phyloP scores from a whole-genome alignment of 768 basidiomycete species.

The Tubosaeta sp. region DNA sequence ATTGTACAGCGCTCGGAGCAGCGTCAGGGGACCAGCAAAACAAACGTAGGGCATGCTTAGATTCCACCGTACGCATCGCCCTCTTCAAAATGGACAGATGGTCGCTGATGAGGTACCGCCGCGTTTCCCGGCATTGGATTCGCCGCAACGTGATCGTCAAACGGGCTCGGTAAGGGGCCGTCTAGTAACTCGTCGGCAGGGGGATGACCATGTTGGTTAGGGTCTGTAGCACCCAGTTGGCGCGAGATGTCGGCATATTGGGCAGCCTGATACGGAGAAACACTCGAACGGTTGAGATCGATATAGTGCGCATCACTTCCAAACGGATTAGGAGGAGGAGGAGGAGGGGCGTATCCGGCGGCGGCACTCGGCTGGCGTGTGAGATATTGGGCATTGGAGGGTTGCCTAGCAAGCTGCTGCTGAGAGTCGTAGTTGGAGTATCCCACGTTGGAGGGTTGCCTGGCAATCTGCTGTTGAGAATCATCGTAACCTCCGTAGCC shows the following conservation, averaged over 20 bases:
- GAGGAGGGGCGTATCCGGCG: constrained; percentile 9
- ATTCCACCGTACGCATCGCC: constrained; percentile 71
- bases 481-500: constrained; percentile 25
- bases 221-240: constrained; percentile 39
- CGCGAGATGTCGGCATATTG: constrained; percentile 72
- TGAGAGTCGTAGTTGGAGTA: constrained; percentile 22
- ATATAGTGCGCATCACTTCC: constrained; percentile 45
- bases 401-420: constrained; percentile 26
- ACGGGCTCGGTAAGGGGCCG: constrained; percentile 26
- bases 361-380: constrained; percentile 15
- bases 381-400: constrained; percentile 22
- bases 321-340: constrained; percentile 9
- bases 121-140: constrained; percentile 4
- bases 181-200: constrained; percentile 17
- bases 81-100: constrained; percentile 50
- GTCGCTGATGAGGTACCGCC: constrained; percentile 33
- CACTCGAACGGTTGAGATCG: constrained; percentile 62
- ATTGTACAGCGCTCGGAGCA: constrained; percentile 17
- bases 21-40: constrained; percentile 9
- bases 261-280: constrained; percentile 69
- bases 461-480: constrained; percentile 20
- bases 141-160: constrained; percentile 19
- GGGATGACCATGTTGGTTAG: constrained; percentile 18
- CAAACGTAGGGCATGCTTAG: constrained; percentile 28
- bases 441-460: constrained; percentile 17